Base-by-base conservation (phyloP, 805 yeast genomes). In the Pichia ethanolica region DNA sequence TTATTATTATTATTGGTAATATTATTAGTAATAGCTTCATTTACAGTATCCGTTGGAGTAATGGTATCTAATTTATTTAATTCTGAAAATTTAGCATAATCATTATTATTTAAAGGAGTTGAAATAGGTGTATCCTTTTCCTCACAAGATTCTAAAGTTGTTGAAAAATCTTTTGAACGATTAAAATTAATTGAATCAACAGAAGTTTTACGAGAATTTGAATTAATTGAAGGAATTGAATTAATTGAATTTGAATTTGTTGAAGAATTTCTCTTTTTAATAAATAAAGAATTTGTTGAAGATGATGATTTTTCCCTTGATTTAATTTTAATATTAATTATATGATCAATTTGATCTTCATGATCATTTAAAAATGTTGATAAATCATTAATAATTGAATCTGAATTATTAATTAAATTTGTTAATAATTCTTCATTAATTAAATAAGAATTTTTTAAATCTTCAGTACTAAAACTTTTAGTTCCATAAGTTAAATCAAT, bases 401-500 rank as follows among this genome's bases (percentile, higher is more conserved):
- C 12, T 25, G 45, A 14, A 12, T 49, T n/a, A 13, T 45, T 33
- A 8, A 49, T 49, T 33, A 49, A 25, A 32, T 26, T 20, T 10
- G 46, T 27, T 10, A 49, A 35, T 25, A 49, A 27, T 38, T 46
- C 49, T 42, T 49, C 52, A 39, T 49, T 45, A 13, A 36, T 42
- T 7, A 37, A 27, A 27, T 49, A 49, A 12, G 48, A 44, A 25
- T 28, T 25, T 42, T 49, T 49, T 6, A 49, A 39, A 42, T 47
- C 47, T 47, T 53, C 50, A 35, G 46, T 47, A 41, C 56, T 30
- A 51, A 48, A 14, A 53, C 54, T 47, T 54, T 48, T 28, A 52
- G 54, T 9, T 49, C 47, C n/a, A 44, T 50, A 14, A 9, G 49
- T 42, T 11, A 62, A 42, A 46, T 64, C 68, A 45, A 64, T 66